Conservation (phyloP, 2,329 filamentous ascomycete species). For the Xylariaceae sp. region DNA sequence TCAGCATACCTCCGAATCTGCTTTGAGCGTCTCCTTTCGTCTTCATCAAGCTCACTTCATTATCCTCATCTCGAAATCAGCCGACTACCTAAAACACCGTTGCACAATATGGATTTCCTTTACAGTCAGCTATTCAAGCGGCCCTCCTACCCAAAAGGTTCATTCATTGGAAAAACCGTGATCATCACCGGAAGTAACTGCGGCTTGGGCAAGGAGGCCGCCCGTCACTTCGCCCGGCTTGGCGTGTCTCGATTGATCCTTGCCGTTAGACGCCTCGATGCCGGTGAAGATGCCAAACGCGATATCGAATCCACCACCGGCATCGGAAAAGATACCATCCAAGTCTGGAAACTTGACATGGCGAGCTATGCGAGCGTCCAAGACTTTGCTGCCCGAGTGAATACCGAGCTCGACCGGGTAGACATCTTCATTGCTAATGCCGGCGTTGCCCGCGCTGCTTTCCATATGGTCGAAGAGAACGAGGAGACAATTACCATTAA, state of each 20-base stretch:
- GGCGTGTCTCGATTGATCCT: conserved; percentile 32
- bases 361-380: conserved; percentile 43
- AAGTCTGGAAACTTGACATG: conserved; percentile 52
- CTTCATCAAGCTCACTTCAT: too few species aligned
- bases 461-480: conserved; percentile 38
- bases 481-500: conserved; percentile 51
- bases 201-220: conserved; percentile 4
- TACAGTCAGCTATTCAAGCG: neutral
- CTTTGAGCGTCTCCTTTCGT: too few species aligned
- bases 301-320: conserved; percentile 33
- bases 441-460: conserved; percentile 37
- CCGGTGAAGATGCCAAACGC: conserved; percentile 37
- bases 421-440: conserved; percentile 44
- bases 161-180: neutral
- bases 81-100: too few species aligned
- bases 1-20: too few species aligned
- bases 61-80: too few species aligned
- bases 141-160: neutral
- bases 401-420: conserved; percentile 37
- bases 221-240: conserved; percentile 27
- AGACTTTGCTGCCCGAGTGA: conserved; percentile 39
- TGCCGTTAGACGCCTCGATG: conserved; percentile 32
- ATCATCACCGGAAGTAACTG: neutral
- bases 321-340: conserved; percentile 29
- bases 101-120: too few species aligned